A percentile compares a stretch with the other conserved stretches of the same genome.
phyloP scores from a whole-genome alignment of 495 filamentous ascomycete species.

The Podospora pseudoanserina region DNA sequence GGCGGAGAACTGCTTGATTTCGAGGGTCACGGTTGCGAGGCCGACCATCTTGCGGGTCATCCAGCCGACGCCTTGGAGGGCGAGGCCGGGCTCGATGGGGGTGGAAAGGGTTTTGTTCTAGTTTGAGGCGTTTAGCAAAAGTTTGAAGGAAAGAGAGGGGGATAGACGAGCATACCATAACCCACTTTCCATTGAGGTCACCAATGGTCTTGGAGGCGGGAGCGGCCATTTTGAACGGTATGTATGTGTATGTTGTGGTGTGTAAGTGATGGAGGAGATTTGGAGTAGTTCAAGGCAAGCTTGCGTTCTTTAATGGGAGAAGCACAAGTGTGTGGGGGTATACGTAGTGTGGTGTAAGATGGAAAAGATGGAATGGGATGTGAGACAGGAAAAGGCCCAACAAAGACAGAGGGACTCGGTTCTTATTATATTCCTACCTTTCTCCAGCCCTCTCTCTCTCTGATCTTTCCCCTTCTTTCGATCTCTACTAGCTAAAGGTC shows the following conservation, averaged over 20 bases:
- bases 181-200: constrained; percentile 73
- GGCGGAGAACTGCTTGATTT: constrained; percentile 59
- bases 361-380: neutral
- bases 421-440: neutral
- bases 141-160: constrained; percentile 7
- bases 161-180: constrained; percentile 57
- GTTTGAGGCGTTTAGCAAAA: no score
- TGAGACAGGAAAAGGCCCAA: neutral
- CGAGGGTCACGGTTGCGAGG: constrained; percentile 68
- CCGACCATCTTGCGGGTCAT: constrained; percentile 71
- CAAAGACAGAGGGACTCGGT: neutral
- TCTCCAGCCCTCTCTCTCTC: neutral
- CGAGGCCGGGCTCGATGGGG: constrained; percentile 65
- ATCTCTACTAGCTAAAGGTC: neutral
- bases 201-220: constrained; percentile 67
- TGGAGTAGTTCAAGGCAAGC: neutral
- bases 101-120: constrained; percentile 80
- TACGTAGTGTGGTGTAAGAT: neutral
- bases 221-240: constrained; percentile 67
- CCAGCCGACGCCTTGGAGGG: constrained; percentile 83
- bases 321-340: neutral
- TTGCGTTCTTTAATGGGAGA: neutral
- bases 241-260: neutral
- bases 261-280: neutral
- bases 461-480: neutral